Evolutionary conservation across 1,284 basidiomycete genomes (phyloP).

Genomic region (Bondarzewia mesenterica): DNA sequence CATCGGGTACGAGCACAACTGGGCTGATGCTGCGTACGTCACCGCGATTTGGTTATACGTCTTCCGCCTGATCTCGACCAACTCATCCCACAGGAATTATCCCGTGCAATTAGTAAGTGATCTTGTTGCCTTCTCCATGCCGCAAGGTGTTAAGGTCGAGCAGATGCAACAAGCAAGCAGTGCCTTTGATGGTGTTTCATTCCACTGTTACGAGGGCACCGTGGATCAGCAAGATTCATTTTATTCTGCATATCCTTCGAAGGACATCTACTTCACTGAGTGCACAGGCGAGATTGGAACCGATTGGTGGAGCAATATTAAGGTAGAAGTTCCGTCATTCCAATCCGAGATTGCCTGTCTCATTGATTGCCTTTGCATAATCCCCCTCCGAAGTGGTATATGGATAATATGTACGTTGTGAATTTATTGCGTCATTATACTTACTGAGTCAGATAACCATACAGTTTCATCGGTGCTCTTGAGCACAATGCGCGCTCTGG

Average conservation of each 20-base stretch:
- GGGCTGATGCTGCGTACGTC: constrained; percentile 42
- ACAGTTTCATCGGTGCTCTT: constrained; percentile 35
- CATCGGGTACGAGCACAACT: constrained; percentile 44
- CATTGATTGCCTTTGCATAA: too few relatives aligned
- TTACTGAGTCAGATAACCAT: too few relatives aligned
- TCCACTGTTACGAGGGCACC: constrained; percentile 41
- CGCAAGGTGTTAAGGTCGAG: not conserved
- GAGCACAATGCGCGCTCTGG: constrained; percentile 40
- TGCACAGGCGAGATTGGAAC: constrained; percentile 40
- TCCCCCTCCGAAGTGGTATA: too few relatives aligned
- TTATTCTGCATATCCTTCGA: constrained; percentile 34
- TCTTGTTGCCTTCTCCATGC: too few relatives aligned
- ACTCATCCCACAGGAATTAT: too few relatives aligned
- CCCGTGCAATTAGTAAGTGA: too few relatives aligned
- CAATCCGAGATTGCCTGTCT: too few relatives aligned
- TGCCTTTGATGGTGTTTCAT: constrained; percentile 40
- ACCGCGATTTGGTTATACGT: too few relatives aligned
- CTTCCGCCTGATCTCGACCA: too few relatives aligned
- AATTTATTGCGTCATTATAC: too few relatives aligned
- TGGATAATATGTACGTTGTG: constrained; percentile 63
- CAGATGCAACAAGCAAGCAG: constrained; percentile 34
- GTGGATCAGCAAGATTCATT: constrained; percentile 34
- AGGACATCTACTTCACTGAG: constrained; percentile 46
- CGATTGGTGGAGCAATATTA: constrained; percentile 77
- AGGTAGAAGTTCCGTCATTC: constrained; percentile 30